These are phyloP conservation scores for Neckera pumila DNA, from an alignment of 225 moss, liverwort and hornwort species.

Conservation along the genomic window DNA sequence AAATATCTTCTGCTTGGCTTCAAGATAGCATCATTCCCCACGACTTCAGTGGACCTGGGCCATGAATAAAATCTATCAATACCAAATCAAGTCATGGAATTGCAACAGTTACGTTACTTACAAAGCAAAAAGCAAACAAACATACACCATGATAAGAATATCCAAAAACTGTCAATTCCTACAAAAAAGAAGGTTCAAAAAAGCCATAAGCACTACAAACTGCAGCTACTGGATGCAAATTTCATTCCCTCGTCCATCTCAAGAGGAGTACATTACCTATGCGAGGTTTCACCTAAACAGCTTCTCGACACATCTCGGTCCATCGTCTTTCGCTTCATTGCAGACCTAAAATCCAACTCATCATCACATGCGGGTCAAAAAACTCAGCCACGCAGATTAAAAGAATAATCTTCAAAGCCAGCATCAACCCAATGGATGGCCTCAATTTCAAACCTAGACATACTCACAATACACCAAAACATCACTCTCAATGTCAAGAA, in stretches of 20 bases:
- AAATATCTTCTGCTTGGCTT: background rate
- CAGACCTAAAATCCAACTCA: background rate
- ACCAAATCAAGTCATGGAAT: fast-evolving
- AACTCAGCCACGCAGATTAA: background rate
- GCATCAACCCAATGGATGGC: fast-evolving
- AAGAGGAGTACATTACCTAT: background rate
- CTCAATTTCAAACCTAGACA: background rate
- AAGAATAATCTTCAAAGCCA: background rate
- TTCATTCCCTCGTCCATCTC: too few relatives aligned
- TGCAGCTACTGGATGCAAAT: too few relatives aligned
- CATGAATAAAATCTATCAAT: background rate
- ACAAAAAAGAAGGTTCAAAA: background rate
- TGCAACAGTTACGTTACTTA: background rate
- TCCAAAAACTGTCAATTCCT: fast-evolving
- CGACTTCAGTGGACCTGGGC: fast-evolving
- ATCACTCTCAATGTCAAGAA: background rate
- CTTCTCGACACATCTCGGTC: fast-evolving
- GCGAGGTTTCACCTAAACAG: background rate
- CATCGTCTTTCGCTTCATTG: background rate
- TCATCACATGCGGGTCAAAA: background rate
- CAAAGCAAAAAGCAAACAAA: too few relatives aligned
- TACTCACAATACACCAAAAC: background rate
- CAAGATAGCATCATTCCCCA: background rate
- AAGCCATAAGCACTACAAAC: too few relatives aligned
- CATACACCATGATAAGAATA: too few relatives aligned